These are phyloP conservation scores for Penicillium pancosmium DNA, from an alignment of 495 filamentous ascomycete genomes.

Conservation along the genomic window DNA sequence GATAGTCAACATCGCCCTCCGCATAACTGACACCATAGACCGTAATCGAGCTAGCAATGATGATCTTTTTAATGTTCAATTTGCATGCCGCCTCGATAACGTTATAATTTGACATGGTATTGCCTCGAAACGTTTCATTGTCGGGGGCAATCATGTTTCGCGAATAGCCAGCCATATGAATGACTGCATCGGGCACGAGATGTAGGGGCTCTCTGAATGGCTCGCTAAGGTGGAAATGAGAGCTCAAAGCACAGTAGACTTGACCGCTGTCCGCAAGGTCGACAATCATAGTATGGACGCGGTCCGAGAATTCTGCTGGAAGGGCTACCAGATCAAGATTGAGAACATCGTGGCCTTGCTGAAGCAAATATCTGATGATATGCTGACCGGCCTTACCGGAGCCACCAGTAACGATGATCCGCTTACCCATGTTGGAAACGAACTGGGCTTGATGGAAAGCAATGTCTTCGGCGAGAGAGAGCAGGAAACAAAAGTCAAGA, in stretches of 20 bases:
- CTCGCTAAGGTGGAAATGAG: conserved; percentile 56
- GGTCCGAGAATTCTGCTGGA: conserved; percentile 42
- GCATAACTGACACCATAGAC: conserved; percentile 62
- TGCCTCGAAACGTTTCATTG: conserved; percentile 58
- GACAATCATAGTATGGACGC: conserved; percentile 58
- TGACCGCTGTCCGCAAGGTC: conserved; percentile 62
- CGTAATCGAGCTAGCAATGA: conserved; percentile 59
- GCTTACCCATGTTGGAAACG: conserved; percentile 33
- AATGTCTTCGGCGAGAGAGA: too few relatives aligned
- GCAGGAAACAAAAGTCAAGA: too few relatives aligned
- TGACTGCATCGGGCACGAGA: conserved; percentile 57
- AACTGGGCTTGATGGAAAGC: not conserved
- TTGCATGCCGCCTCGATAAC: conserved; percentile 64
- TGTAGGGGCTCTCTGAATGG: conserved; percentile 44
- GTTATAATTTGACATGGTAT: conserved; percentile 57
- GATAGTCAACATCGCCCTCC: conserved; percentile 58
- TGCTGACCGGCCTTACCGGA: conserved; percentile 62
- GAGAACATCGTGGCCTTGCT: conserved; percentile 54
- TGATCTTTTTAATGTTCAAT: conserved; percentile 61
- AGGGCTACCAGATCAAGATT: conserved; percentile 57
- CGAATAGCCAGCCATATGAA: conserved; percentile 63
- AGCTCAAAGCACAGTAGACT: conserved; percentile 59
- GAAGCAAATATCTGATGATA: conserved; percentile 56
- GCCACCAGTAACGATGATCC: conserved; percentile 61
- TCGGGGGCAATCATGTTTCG: conserved; percentile 65